phyloP scores from a whole-genome alignment of 257 asterid species.

The Scutellaria baicalensis region DNA sequence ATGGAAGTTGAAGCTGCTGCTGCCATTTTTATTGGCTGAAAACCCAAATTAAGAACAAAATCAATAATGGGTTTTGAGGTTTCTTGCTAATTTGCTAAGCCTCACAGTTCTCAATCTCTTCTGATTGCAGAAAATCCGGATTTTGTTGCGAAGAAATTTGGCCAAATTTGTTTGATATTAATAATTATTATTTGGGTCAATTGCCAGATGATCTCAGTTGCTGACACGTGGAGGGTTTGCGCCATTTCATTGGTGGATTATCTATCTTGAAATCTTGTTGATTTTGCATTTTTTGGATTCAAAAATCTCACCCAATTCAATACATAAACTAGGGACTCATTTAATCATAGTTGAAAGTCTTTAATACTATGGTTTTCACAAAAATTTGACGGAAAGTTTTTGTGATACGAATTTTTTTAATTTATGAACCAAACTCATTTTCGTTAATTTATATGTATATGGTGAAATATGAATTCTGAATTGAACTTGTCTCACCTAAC shows the following conservation, averaged over 20 bases:
- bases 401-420: too few species aligned
- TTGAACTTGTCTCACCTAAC: too few species aligned
- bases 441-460: too few species aligned
- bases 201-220: constrained; percentile 17
- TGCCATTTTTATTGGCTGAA: constrained; percentile 42
- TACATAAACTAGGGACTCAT: too few species aligned
- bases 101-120: constrained; percentile 17
- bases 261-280: constrained; percentile 40
- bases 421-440: too few species aligned
- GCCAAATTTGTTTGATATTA: constrained; percentile 30
- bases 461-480: too few species aligned
- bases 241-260: constrained; percentile 39
- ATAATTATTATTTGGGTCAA: constrained; percentile 23
- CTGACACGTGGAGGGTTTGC: constrained; percentile 40
- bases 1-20: constrained; percentile 76
- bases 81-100: constrained; percentile 7
- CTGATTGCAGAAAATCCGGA: constrained; percentile 1
- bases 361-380: too few species aligned
- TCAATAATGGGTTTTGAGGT: background rate
- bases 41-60: background rate
- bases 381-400: too few species aligned
- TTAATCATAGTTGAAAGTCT: too few species aligned
- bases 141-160: constrained; percentile 6
- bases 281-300: constrained; percentile 9
- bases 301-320: background rate